phyloP scores from a whole-genome alignment of 768 basidiomycete species.

The Kockovaella imperatae region DNA sequence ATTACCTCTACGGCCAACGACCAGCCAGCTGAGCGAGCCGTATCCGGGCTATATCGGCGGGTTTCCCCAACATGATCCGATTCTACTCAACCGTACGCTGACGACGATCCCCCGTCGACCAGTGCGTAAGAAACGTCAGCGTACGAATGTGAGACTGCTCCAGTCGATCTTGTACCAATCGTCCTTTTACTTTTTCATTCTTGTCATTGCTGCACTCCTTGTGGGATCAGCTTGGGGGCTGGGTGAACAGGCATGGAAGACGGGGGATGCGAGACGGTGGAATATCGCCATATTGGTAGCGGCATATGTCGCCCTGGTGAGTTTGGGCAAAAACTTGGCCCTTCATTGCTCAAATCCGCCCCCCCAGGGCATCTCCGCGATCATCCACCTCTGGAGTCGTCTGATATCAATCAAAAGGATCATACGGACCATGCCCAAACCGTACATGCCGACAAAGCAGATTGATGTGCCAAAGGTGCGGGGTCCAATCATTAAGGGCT shows the following conservation, averaged over 20 bases:
- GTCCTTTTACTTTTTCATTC: conserved; percentile 28
- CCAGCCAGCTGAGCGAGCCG: no score
- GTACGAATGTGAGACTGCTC: no score
- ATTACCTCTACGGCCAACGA: no score
- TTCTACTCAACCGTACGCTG: no score
- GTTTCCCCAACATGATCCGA: no score
- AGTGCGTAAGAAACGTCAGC: no score
- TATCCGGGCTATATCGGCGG: no score
- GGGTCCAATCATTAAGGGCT: not conserved
- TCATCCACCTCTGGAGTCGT: conserved; percentile 28
- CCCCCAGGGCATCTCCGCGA: conserved; percentile 18
- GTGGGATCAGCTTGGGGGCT: conserved; percentile 29
- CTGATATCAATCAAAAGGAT: conserved; percentile 26
- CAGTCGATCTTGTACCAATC: conserved; percentile 30
- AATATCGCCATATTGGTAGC: conserved; percentile 40
- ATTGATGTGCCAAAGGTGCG: conserved; percentile 41
- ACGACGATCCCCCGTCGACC: no score
- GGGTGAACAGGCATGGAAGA: conserved; percentile 28
- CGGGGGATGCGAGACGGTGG: conserved; percentile 21
- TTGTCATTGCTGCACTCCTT: conserved; percentile 20
- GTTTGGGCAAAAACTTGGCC: conserved; percentile 10
- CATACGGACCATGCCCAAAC: conserved; percentile 42
- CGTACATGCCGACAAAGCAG: conserved; percentile 43
- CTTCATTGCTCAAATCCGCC: conserved; percentile 2
- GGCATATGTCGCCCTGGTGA: conserved; percentile 34